phyloP scores from a whole-genome alignment of 169 alveolate species.

The Plasmodium knowlesi region DNA sequence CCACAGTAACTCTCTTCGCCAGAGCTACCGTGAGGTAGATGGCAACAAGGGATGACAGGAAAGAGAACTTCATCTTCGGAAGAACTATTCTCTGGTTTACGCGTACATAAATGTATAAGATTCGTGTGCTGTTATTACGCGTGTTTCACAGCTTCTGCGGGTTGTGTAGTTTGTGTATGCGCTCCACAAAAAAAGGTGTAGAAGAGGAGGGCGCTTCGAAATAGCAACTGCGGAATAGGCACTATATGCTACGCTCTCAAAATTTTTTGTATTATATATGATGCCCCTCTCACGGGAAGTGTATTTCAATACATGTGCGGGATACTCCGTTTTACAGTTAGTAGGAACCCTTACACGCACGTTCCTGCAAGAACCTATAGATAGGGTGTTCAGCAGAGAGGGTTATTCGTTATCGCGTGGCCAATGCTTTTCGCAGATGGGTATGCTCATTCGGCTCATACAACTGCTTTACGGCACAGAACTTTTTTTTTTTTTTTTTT shows the following conservation, averaged over 20 bases:
- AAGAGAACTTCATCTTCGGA: constrained; percentile 21
- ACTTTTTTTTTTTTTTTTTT: not conserved
- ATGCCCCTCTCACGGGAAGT: not conserved
- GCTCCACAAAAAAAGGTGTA: not conserved
- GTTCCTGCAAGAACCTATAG: not conserved
- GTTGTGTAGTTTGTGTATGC: not conserved
- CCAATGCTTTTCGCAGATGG: not conserved
- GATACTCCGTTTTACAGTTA: not conserved
- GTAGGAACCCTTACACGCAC: not conserved
- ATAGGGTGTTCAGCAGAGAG: not conserved
- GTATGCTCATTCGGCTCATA: not conserved
- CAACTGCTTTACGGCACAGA: not conserved
- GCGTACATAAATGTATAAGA: not conserved
- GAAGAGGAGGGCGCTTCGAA: not conserved
- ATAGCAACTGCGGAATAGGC: not conserved
- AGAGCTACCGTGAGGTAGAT: not conserved
- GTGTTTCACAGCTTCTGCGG: not conserved
- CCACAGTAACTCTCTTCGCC: constrained; percentile 15
- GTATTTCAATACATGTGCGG: not conserved
- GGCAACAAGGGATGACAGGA: not conserved
- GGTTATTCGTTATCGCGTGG: not conserved
- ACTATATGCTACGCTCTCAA: not conserved
- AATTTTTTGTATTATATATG: not conserved
- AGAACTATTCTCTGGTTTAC: not conserved
- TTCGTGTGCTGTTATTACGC: not conserved